Evolutionary conservation across 2,329 filamentous ascomycete species (phyloP), one percentile per base, ranked within the genome.

Genomic region (Penicillium psychrosexuale): DNA sequence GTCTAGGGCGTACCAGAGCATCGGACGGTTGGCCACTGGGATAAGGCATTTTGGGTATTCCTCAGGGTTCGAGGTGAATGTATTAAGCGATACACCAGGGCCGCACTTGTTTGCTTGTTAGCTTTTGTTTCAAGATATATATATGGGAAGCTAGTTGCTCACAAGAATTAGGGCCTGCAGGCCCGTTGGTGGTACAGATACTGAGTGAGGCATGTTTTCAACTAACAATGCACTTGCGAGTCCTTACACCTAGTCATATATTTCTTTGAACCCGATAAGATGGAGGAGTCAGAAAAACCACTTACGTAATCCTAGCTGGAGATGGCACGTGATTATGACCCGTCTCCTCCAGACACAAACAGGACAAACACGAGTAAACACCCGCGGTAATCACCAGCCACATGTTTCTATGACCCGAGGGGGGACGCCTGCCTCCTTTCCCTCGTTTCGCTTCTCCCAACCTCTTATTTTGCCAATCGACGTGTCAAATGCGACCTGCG

Each of bases 131-230:
- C 34, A 4, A 28, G 28, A 8, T 24, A 15, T 9, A 50, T 43
- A 17, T 8, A 28, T 27, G 3, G 22, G 22, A 30, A 34, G 7
- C 22, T 11, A 11, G 15, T 49, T 31, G 4, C 19, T 76, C 76
- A 59, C 77, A 17, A 79, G 67, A 43, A 80, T 76, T 22, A 80
- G 62, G 47, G 77, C 77, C 59, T 80, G 78, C 46, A 80, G 78
- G 60, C 78, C 77, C 51, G 64, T 66, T 1, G 87, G 79, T 33
- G 89, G 88, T 34, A 95, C 68, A 46, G 69, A 66, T 33, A 68
- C 58, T 1, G 67, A 62, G 28, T 67, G 66, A 51, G 68, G 69
- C 69, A 72, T 72, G 15, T 12, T 57, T 9, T n/a, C 5, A 34
- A 34, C 30, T 19, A 31, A 42, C 37, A 27, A 43, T 44, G 28